Conservation (phyloP, 1,139 yeast genomes). For the Hemisphaericaspora xylofermentans region DNA sequence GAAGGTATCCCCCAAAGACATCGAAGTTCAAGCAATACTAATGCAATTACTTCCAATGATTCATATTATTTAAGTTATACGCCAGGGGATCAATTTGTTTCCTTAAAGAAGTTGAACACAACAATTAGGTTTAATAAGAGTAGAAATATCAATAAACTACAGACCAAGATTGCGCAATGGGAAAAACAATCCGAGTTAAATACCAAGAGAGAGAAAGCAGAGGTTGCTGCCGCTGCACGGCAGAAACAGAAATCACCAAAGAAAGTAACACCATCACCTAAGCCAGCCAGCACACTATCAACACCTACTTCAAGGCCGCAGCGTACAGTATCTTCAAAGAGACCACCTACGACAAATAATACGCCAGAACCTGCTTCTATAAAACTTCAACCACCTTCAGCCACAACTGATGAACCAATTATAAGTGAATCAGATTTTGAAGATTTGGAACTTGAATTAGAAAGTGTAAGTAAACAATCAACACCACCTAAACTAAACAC, state of each 20-base stretch:
- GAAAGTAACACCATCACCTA: conserved; percentile 2
- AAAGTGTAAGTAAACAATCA: neutral
- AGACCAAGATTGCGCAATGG: conserved; percentile 17
- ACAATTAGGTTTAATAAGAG: conserved; percentile 41
- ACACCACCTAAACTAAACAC: neutral
- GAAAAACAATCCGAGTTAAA: conserved; percentile 10
- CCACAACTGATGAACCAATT: conserved; percentile 21
- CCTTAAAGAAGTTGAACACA: conserved; percentile 27
- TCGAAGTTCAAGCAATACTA: conserved; percentile 12
- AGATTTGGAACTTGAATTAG: conserved; percentile 26
- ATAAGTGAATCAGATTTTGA: conserved; percentile 42
- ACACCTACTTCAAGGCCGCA: neutral
- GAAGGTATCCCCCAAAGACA: conserved; percentile 41
- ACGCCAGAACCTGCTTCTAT: conserved; percentile 14
- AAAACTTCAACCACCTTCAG: conserved; percentile 4
- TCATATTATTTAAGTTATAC: conserved; percentile 32
- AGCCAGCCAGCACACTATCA: neutral
- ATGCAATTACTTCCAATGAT: conserved; percentile 16
- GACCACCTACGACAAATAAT: conserved; percentile 18
- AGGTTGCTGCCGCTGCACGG: neutral
- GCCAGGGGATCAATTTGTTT: conserved; percentile 19
- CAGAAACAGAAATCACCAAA: conserved; percentile 7
- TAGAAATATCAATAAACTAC: conserved; percentile 28
- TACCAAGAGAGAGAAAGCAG: conserved; percentile 1
- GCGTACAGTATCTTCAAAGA: conserved; percentile 11